Conservation (phyloP, 148 eudicot species). For the Vaccinium corymbosum region DNA sequence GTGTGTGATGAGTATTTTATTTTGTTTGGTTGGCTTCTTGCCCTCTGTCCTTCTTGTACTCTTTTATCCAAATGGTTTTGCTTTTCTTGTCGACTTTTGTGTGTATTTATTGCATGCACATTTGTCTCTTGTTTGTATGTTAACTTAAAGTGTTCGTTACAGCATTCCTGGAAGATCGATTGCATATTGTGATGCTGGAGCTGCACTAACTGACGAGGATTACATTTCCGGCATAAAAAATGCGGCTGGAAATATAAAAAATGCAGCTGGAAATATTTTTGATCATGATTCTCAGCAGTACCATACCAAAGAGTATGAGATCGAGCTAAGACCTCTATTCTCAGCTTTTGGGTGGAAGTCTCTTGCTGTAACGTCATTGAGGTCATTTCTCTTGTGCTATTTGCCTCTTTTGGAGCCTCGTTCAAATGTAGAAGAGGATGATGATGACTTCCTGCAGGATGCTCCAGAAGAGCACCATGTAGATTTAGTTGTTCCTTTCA, state of each 20-base stretch:
- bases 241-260: slow-evolving; percentile 35
- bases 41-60: neutral
- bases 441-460: slow-evolving; percentile 68
- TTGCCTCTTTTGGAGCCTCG: slow-evolving; percentile 82
- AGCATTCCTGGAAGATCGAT: slow-evolving; percentile 42
- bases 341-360: slow-evolving; percentile 78
- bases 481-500: slow-evolving; percentile 79
- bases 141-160: slow-evolving; percentile 20
- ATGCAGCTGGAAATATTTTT: slow-evolving; percentile 37
- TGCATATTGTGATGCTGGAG: slow-evolving; percentile 78
- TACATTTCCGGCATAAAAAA: slow-evolving; percentile 36
- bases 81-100: neutral
- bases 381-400: slow-evolving; percentile 76
- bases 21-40: neutral
- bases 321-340: slow-evolving; percentile 64
- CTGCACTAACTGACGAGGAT: slow-evolving; percentile 56
- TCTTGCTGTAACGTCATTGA: slow-evolving; percentile 60
- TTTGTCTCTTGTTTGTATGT: neutral
- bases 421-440: slow-evolving; percentile 61
- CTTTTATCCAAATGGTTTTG: neutral
- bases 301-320: slow-evolving; percentile 53
- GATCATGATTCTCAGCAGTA: slow-evolving; percentile 39
- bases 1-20: neutral
- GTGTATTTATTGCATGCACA: neutral
- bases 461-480: slow-evolving; percentile 33